Conservation (phyloP, 768 basidiomycete species). For the Boletales sp. region DNA sequence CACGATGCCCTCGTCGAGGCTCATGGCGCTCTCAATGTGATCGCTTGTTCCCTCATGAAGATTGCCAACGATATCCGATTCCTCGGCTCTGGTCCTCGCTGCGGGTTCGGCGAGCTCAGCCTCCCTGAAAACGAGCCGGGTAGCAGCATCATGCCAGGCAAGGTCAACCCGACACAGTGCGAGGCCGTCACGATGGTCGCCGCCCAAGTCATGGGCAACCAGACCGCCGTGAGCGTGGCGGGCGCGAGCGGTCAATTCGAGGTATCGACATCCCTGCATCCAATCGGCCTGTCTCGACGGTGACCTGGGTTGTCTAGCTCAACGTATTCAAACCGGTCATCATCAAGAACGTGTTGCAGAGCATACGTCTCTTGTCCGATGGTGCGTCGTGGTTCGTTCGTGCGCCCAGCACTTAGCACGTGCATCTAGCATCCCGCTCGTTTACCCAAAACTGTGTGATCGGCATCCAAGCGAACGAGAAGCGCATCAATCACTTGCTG, state of each 20-base stretch:
- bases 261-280: constrained; percentile 42
- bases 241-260: constrained; percentile 97
- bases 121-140: constrained; percentile 99
- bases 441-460: constrained; percentile 98
- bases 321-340: constrained; percentile 99
- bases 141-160: constrained; percentile 99
- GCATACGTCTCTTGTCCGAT: constrained; percentile 89
- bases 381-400: constrained; percentile 44
- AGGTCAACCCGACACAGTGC: constrained; percentile 99
- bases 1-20: constrained; percentile 98
- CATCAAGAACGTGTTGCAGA: constrained; percentile 96
- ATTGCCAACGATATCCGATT: constrained; percentile 99
- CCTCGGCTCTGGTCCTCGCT: constrained; percentile 96
- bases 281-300: constrained; percentile 3
- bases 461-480: constrained; percentile 95
- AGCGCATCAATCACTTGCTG: constrained; percentile 81
- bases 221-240: constrained; percentile 87
- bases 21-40: constrained; percentile 92
- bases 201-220: constrained; percentile 98
- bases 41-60: constrained; percentile 98
- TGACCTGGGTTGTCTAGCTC: constrained; percentile 46
- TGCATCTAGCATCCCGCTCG: constrained; percentile 67
- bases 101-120: constrained; percentile 91
- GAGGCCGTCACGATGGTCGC: constrained; percentile 99
- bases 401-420: constrained; percentile 5